These are phyloP conservation scores for Pouteria glomerata DNA, from an alignment of 148 eudicot genomes.

Conservation along the genomic window DNA sequence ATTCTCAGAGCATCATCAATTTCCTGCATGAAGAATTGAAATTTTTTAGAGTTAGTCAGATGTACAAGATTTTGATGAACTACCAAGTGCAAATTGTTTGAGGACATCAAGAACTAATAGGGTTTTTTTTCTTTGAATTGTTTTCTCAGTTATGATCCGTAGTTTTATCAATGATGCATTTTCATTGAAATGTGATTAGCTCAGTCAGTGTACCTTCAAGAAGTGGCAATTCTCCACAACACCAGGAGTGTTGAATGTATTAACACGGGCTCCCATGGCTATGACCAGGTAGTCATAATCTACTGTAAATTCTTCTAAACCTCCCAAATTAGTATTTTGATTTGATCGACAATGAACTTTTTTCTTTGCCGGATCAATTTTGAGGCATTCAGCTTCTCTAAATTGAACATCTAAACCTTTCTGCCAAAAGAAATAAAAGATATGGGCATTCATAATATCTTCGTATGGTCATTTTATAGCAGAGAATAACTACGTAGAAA, in stretches of 20 bases:
- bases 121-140: too few relatives aligned
- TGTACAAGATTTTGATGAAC: neutral
- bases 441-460: neutral
- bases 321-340: conserved; percentile 10
- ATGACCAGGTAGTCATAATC: conserved; percentile 24
- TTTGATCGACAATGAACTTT: conserved; percentile 16
- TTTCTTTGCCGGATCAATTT: conserved; percentile 18
- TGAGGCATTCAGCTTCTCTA: conserved; percentile 23
- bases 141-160: too few relatives aligned
- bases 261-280: conserved; percentile 23
- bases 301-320: conserved; percentile 10
- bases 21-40: conserved; percentile 15
- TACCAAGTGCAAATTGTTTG: neutral
- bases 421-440: conserved; percentile 5
- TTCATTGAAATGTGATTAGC: neutral
- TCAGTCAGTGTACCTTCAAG: conserved; percentile 14
- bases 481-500: neutral
- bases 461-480: too few relatives aligned
- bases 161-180: too few relatives aligned
- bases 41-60: neutral
- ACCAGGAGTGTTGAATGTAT: conserved; percentile 26
- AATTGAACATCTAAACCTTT: conserved; percentile 17
- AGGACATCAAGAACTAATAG: neutral
- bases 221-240: conserved; percentile 27
- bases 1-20: conserved; percentile 27